phyloP scores from a whole-genome alignment of 257 asterid genomes.

The Solanum gracilifrons region DNA sequence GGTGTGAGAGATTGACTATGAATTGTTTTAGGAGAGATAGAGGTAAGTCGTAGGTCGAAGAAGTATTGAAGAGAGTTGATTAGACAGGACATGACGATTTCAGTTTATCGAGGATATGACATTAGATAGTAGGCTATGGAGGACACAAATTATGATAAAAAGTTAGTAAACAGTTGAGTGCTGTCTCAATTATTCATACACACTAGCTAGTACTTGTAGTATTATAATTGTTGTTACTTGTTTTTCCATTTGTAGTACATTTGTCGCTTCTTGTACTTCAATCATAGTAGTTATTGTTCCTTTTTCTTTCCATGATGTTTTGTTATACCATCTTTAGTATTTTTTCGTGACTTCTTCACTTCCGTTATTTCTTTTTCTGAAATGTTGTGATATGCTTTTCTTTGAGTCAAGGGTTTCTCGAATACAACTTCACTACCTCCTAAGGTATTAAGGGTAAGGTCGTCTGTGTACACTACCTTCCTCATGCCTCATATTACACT shows the following conservation, averaged over 20 bases:
- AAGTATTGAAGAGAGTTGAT: background rate
- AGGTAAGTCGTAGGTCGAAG: background rate
- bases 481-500: background rate
- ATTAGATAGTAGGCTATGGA: background rate
- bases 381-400: background rate
- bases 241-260: background rate
- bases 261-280: background rate
- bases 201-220: background rate
- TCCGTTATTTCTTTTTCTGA: background rate
- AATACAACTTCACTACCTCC: background rate
- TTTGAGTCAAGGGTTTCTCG: background rate
- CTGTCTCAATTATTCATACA: background rate
- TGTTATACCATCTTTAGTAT: background rate
- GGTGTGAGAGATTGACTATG: background rate
- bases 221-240: background rate
- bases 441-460: background rate
- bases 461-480: background rate
- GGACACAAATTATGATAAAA: background rate
- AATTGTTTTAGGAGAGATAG: background rate
- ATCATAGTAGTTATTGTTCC: background rate
- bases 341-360: background rate
- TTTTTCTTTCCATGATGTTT: background rate
- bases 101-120: background rate
- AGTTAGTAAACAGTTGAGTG: fast-evolving
- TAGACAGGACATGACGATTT: background rate